phyloP scores from a whole-genome alignment of 2,329 filamentous ascomycete genomes.

The Dryadomyces quercus-mongolicae region DNA sequence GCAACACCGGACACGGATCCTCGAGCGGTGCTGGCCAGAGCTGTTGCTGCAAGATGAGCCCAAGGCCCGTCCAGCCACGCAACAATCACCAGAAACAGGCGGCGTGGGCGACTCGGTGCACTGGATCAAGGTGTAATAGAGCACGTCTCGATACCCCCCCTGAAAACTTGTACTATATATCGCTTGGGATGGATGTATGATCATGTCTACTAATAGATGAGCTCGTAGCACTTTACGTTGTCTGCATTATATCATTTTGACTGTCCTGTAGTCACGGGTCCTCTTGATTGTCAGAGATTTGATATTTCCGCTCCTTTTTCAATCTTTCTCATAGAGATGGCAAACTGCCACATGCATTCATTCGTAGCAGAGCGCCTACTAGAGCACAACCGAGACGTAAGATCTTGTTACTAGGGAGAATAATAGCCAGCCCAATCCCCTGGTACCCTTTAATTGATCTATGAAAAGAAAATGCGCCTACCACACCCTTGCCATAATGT shows the following conservation, averaged over 20 bases:
- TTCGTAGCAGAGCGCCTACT: too few species aligned
- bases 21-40: slow-evolving; percentile 17
- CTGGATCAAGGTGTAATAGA: slow-evolving; percentile 7
- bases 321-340: too few species aligned
- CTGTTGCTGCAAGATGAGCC: not conserved
- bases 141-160: not conserved
- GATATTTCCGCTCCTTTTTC: too few species aligned
- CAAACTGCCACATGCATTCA: too few species aligned
- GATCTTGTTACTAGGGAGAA: not conserved
- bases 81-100: not conserved
- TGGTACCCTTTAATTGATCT: not conserved
- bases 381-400: not conserved
- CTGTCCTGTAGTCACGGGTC: too few species aligned
- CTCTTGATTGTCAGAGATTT: too few species aligned
- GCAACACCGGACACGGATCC: slow-evolving; percentile 41
- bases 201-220: too few species aligned
- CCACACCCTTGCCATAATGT: not conserved
- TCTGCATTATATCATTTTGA: too few species aligned
- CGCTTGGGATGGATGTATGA: too few species aligned
- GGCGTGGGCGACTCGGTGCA: slow-evolving; percentile 2
- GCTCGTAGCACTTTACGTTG: too few species aligned
- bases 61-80: too few species aligned
- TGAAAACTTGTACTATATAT: not conserved
- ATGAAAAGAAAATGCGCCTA: not conserved
- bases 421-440: not conserved